A percentile compares a stretch with the other conserved stretches of the same genome.
Conservation (phyloP, 1,139 yeast genomes). For the Blastobotrys elegans region DNA sequence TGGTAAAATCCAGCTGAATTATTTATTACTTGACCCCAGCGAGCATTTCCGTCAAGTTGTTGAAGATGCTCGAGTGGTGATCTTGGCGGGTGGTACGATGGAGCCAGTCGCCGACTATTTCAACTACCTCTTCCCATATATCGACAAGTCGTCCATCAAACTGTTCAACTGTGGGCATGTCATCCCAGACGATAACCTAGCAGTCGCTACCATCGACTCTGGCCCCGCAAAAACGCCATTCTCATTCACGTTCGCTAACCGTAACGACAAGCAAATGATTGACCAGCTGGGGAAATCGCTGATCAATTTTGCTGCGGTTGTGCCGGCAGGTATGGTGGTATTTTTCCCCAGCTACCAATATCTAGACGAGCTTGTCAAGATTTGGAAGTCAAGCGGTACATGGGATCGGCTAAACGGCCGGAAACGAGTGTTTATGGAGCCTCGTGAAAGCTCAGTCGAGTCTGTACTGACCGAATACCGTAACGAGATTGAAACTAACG, state of each 20-base stretch:
- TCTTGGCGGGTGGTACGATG: conserved; percentile 96
- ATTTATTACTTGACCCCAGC: conserved; percentile 79
- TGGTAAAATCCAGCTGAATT: conserved; percentile 44
- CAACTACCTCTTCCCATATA: conserved; percentile 60
- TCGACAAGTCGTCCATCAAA: conserved; percentile 38
- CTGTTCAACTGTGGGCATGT: conserved; percentile 79
- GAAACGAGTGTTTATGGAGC: conserved; percentile 51
- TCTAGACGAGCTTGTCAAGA: conserved; percentile 44
- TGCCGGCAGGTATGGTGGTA: conserved; percentile 74
- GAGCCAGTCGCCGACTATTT: conserved; percentile 76
- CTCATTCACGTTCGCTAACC: conserved; percentile 65
- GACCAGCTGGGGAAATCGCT: conserved; percentile 50
- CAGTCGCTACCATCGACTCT: conserved; percentile 50
- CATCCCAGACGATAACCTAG: conserved; percentile 64
- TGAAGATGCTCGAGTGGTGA: conserved; percentile 61
- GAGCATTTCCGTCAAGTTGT: conserved; percentile 62
- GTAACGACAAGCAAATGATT: conserved; percentile 48
- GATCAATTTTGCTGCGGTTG: conserved; percentile 38
- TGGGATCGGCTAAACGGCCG: conserved; percentile 21
- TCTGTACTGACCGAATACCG: conserved; percentile 50
- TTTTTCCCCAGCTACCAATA: conserved; percentile 86
- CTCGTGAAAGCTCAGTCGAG: conserved; percentile 44
- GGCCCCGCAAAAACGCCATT: conserved; percentile 36
- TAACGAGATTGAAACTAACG: conserved; percentile 21
- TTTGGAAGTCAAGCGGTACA: conserved; percentile 47